Base-by-base conservation (phyloP, 2,329 filamentous ascomycete species). In the Rasamsonia emersonii region DNA sequence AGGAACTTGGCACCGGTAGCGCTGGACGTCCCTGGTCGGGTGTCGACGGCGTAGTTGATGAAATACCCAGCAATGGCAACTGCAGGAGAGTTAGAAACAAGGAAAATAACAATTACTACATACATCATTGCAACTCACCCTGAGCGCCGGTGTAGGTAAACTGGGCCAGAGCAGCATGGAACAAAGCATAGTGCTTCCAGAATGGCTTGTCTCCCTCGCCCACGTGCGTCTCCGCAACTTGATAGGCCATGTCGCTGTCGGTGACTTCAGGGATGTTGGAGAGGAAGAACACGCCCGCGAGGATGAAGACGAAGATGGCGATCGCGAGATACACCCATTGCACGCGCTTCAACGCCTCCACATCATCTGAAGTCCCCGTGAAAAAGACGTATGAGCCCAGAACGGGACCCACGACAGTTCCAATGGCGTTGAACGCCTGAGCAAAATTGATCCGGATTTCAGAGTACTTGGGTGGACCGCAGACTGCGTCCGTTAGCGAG, bases 11-110 rank as follows among this genome's bases (percentile, higher is more conserved):
- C 71, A 1, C 70, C 80, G 2, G 71, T 62, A 0, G 73, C 49
- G 4, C 78, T 64, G 5, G 61, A 52, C 8, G 79, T 70, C 13
- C 59, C 58, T 2, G 67, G 54, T 29, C 75, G 67, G 3, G 75
- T 77, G 41, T 80, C 74, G 14, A 64, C 68, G n/a, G 70, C 69
- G 49, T 82, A 82, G 60, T 84, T 84, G 64, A 84, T 82, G 56
- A 84, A 84, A 25, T 24, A 32, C 18, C 30, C 24, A 32, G 11
- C n/a, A n/a, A n/a, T n/a, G n/a, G n/a, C n/a, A n/a, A n/a, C n/a
- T n/a, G n/a, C n/a, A n/a, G n/a, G n/a, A n/a, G n/a, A n/a, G n/a
- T n/a, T n/a, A n/a, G n/a, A n/a, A n/a, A n/a, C n/a, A n/a, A n/a
- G n/a, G n/a, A n/a, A n/a, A n/a, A n/a, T n/a, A n/a, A n/a, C n/a